phyloP scores from a whole-genome alignment of 129 eudicot genomes.

The Flaveria sonorensis region DNA sequence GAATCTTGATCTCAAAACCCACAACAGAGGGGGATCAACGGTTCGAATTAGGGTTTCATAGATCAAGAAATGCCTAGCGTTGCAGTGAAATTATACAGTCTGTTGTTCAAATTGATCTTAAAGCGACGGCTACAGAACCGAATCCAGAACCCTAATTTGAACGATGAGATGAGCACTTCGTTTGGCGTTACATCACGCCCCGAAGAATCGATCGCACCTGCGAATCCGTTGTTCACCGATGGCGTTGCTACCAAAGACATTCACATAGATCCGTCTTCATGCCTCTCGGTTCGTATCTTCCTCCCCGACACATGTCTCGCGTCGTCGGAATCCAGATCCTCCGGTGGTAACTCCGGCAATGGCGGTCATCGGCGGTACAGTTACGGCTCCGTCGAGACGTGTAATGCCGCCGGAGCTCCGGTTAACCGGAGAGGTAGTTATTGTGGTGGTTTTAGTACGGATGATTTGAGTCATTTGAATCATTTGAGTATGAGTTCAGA shows the following conservation, averaged over 20 bases:
- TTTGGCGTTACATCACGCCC: slow-evolving; percentile 89
- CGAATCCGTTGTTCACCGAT: slow-evolving; percentile 72
- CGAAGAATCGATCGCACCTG: slow-evolving; percentile 74
- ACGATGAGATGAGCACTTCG: slow-evolving; percentile 12
- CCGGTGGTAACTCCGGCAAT: background rate
- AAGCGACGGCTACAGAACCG: slow-evolving; percentile 76
- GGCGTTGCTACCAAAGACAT: slow-evolving; percentile 94
- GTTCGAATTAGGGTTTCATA: slow-evolving; percentile 2
- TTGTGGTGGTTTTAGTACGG: slow-evolving; percentile 39
- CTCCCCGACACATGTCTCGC: slow-evolving; percentile 78
- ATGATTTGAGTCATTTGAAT: background rate
- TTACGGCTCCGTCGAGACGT: slow-evolving; percentile 35
- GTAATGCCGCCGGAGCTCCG: background rate
- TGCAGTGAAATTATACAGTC: slow-evolving; percentile 82
- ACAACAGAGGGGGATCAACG: background rate
- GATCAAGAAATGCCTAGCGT: slow-evolving; percentile 73
- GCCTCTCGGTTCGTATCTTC: slow-evolving; percentile 69
- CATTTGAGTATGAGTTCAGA: slow-evolving; percentile 18
- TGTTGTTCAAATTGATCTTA: slow-evolving; percentile 67
- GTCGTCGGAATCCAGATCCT: slow-evolving; percentile 36
- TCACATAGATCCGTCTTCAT: slow-evolving; percentile 79
- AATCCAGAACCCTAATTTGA: slow-evolving; percentile 52
- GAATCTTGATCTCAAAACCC: slow-evolving; percentile 20
- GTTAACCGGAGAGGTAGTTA: slow-evolving; percentile 54
- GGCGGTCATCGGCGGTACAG: slow-evolving; percentile 48